Conservation (phyloP, 2,329 filamentous ascomycete genomes). For the Mariannaea sp. region DNA sequence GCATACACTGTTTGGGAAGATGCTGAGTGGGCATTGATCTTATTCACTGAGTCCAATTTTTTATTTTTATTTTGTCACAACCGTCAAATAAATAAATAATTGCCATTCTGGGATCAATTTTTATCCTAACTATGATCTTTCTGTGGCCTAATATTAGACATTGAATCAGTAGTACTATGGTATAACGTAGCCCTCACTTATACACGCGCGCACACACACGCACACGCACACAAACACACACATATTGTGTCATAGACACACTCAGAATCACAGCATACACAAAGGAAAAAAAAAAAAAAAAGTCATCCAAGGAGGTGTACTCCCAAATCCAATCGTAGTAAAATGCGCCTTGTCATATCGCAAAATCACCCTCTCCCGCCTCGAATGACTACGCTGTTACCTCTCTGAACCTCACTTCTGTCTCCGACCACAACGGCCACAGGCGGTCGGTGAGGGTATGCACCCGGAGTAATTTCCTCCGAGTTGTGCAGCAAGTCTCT, state of each 20-base stretch:
- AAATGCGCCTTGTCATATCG: not conserved
- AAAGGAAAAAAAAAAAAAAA: no score
- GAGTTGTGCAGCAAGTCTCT: slow-evolving; percentile 27
- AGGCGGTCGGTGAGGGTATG: slow-evolving; percentile 19
- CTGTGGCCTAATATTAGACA: slow-evolving; percentile 4
- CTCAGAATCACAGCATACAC: no score
- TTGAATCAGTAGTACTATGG: not conserved
- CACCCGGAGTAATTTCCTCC: slow-evolving; percentile 18
- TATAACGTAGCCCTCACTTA: not conserved
- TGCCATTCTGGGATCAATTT: not conserved
- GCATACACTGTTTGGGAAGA: no score
- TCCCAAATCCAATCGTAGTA: not conserved
- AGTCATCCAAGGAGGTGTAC: not conserved
- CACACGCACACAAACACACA: no score
- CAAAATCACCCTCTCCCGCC: not conserved
- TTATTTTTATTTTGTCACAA: no score
- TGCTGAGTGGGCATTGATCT: no score
- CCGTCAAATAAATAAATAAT: not conserved
- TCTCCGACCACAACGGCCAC: slow-evolving; percentile 26
- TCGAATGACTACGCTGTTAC: not conserved
- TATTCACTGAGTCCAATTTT: no score
- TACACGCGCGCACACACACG: not conserved
- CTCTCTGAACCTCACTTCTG: slow-evolving; percentile 24
- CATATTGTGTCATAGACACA: no score
- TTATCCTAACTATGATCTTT: not conserved